These are phyloP conservation scores for Yarrowia hollandica DNA, from an alignment of 805 yeast genomes.

Conservation along the genomic window DNA sequence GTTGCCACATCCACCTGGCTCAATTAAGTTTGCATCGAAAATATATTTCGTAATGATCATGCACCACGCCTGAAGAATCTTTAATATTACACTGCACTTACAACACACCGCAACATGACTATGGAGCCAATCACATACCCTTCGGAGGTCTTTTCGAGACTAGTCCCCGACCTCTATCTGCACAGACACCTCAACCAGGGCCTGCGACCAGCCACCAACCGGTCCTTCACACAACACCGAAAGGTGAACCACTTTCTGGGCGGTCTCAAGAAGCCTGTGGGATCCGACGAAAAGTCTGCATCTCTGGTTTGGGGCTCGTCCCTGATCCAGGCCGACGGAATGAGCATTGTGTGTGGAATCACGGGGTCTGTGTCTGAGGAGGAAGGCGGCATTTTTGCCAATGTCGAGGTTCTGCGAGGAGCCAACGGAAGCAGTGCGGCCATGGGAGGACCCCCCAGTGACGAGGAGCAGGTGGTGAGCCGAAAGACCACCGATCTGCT, in stretches of 20 bases:
- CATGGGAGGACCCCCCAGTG: conserved; percentile 34
- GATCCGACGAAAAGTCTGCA: conserved; percentile 31
- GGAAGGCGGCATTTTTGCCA: conserved; percentile 33
- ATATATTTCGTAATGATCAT: conserved; percentile 27
- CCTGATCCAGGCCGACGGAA: conserved; percentile 66
- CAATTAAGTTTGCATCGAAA: conserved; percentile 32
- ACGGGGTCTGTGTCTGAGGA: conserved; percentile 34
- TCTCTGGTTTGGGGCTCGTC: conserved; percentile 60
- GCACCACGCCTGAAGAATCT: conserved; percentile 22
- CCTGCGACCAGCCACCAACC: conserved; percentile 65
- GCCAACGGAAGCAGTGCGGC: conserved; percentile 41
- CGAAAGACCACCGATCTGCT: conserved; percentile 65
- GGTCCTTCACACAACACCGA: conserved; percentile 72
- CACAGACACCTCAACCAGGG: conserved; percentile 76
- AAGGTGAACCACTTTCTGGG: conserved; percentile 46
- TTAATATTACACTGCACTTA: neutral
- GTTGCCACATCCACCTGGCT: neutral
- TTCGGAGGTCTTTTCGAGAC: conserved; percentile 76
- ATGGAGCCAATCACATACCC: conserved; percentile 61
- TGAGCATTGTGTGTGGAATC: conserved; percentile 60
- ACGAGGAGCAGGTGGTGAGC: conserved; percentile 36
- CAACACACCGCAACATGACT: neutral
- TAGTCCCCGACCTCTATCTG: conserved; percentile 81
- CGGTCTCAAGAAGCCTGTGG: conserved; percentile 33
- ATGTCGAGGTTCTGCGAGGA: conserved; percentile 36